These are phyloP conservation scores for Xylaria acuta DNA, from an alignment of 495 filamentous ascomycete genomes.

Conservation along the genomic window DNA sequence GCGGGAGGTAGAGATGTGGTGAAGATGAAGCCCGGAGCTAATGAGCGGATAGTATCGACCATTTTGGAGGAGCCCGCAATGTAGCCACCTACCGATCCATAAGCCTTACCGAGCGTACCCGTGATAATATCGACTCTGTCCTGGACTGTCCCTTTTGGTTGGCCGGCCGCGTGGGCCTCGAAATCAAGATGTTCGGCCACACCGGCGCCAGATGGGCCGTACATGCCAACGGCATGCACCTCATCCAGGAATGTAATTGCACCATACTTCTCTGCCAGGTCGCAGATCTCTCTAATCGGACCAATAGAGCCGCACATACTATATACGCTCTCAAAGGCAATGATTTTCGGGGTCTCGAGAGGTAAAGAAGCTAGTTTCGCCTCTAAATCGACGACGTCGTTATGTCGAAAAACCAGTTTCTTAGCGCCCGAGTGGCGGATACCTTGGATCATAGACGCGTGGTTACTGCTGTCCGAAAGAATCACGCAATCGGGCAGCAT, in stretches of 20 bases:
- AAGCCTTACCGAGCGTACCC: background rate
- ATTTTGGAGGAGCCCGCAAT: slow-evolving; percentile 1
- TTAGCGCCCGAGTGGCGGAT: slow-evolving; percentile 3
- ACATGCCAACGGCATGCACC: background rate
- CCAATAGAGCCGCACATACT: slow-evolving; percentile 1
- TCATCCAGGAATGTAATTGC: background rate
- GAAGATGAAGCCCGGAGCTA: slow-evolving; percentile 4
- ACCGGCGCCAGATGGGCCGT: background rate
- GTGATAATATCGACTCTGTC: background rate
- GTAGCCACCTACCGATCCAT: background rate
- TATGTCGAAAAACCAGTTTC: background rate
- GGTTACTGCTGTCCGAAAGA: background rate
- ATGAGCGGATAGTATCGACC: background rate
- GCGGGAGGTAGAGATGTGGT: background rate
- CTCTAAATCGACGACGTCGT: background rate
- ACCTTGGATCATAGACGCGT: background rate
- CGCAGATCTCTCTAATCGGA: background rate
- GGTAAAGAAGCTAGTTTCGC: background rate
- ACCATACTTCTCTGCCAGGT: background rate
- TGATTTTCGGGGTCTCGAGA: background rate
- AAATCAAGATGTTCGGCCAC: background rate
- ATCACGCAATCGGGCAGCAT: background rate
- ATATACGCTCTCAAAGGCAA: slow-evolving; percentile 5
- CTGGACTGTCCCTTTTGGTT: background rate
- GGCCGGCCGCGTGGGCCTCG: background rate